Evolutionary conservation across 2,329 filamentous ascomycete genomes (phyloP), one percentile per base, ranked within the genome.

Genomic region (Trichoderma endophyticum): DNA sequence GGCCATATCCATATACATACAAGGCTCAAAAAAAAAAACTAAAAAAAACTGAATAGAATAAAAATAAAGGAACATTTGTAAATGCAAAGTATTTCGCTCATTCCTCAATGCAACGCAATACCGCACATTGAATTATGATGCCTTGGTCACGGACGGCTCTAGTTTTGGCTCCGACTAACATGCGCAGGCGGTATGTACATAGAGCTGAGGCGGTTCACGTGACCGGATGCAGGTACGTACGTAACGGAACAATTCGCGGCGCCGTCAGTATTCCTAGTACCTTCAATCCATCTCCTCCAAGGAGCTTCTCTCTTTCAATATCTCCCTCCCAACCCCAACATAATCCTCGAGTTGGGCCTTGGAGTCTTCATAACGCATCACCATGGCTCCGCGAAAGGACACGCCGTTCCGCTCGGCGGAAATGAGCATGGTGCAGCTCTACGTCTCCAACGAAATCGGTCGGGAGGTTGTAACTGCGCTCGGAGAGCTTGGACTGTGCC

Each of bases 371-470:
- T 18, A 70, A 74, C 73, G 72, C 79, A 76, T 78, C 79, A 75
- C 74, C 78, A 92, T 92, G 90, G 89, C 89, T 83, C 86, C 87
- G 77, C 84, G 86, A 82, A 85, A 93, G 85, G 94, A 98, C 86
- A 97, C 95, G 84, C 93, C 98, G 87, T 98, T 99, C 91, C 95
- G 97, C 89, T 99, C 96, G 82, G 93, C 94, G 93, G 93, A 98
- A 84, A 99, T 99, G 96, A 98, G 94, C 88, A 92, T 99, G 92
- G 97, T 97, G 80, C 96, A 99, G 91, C 92, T 99, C 80, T 99
- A 98, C 85, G 97, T 99, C 79, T 94, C 96, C 80, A 98, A 98
- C 82, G 96, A 99, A 87, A 98, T 99, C 78, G 95, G 96, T 78
- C 91, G 96, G 81, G 97, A 99, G 86, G 95, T 98, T 78, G 95